These are phyloP conservation scores for Microbotryomycetes sp. DNA, from an alignment of 1,284 basidiomycete species.

Conservation along the genomic window DNA sequence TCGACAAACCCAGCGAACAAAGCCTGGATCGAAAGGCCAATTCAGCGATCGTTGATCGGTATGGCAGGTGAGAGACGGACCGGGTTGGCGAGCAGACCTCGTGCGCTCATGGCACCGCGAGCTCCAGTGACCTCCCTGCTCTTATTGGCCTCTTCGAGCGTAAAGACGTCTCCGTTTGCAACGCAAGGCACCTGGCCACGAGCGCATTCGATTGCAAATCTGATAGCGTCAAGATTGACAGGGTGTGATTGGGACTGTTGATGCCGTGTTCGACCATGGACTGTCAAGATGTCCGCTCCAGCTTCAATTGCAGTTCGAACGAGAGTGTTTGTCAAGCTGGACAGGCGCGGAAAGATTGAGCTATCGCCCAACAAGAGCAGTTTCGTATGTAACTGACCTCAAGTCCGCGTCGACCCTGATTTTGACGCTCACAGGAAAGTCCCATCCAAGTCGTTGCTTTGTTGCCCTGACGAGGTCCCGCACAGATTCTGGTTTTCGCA, in stretches of 20 bases:
- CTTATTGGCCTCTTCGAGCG: constrained; percentile 44
- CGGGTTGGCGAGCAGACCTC: constrained; percentile 54
- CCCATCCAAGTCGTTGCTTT: constrained; percentile 49
- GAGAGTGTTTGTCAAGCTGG: constrained; percentile 47
- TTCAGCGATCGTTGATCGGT: neutral
- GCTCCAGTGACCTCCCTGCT: constrained; percentile 48
- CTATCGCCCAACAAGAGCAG: neutral
- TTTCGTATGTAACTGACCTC: constrained; percentile 36
- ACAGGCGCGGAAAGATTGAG: no score
- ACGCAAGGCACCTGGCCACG: constrained; percentile 49
- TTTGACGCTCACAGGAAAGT: constrained; percentile 53
- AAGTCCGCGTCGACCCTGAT: constrained; percentile 52
- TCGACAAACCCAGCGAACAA: constrained; percentile 49
- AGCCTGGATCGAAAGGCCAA: constrained; percentile 38
- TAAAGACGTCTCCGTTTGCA: constrained; percentile 55
- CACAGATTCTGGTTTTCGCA: constrained; percentile 52
- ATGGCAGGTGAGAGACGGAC: constrained; percentile 32
- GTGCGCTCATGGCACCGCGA: constrained; percentile 52
- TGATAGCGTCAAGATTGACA: constrained; percentile 48
- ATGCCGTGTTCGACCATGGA: constrained; percentile 53
- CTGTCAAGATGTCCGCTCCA: constrained; percentile 48
- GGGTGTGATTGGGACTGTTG: constrained; percentile 49
- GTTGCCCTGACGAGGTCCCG: constrained; percentile 50
- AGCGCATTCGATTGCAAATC: constrained; percentile 49
- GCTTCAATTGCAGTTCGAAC: constrained; percentile 47